These are phyloP conservation scores for Populus hybrid DNA, from an alignment of 441 rosid species.

Conservation along the genomic window DNA sequence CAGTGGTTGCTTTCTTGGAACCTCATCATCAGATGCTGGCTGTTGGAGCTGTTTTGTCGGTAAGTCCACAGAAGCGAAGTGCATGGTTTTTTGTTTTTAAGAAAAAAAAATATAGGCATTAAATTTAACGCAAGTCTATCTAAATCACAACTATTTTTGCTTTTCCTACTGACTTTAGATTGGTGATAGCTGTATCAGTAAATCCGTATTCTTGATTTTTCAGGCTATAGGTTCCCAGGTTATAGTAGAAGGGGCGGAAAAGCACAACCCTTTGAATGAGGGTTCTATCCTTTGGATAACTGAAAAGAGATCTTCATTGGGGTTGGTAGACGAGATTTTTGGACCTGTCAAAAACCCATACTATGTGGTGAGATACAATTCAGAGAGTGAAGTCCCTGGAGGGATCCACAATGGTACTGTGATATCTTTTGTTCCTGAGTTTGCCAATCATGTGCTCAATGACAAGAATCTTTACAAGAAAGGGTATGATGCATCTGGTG, in stretches of 20 bases:
- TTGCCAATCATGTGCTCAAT: slow-evolving; percentile 65
- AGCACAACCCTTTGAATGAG: slow-evolving; percentile 83
- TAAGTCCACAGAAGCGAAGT: slow-evolving; percentile 25
- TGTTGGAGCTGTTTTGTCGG: slow-evolving; percentile 82
- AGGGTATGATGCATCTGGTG: slow-evolving; percentile 98
- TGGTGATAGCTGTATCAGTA: neutral
- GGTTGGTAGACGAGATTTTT: slow-evolving; percentile 86
- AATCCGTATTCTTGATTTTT: neutral
- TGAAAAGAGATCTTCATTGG: slow-evolving; percentile 58
- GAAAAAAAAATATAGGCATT: neutral
- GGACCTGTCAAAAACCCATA: slow-evolving; percentile 92
- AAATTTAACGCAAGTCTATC: too few species aligned
- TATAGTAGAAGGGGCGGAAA: slow-evolving; percentile 79
- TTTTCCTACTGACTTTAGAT: slow-evolving; percentile 5
- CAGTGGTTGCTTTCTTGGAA: slow-evolving; percentile 54
- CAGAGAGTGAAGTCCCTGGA: slow-evolving; percentile 77
- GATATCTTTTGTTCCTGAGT: slow-evolving; percentile 79
- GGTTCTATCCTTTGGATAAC: slow-evolving; percentile 92
- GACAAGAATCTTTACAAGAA: slow-evolving; percentile 75
- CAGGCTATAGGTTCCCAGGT: slow-evolving; percentile 76
- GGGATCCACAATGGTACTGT: slow-evolving; percentile 54
- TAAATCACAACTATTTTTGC: neutral
- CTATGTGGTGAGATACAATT: slow-evolving; percentile 87
- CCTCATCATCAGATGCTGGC: slow-evolving; percentile 67
- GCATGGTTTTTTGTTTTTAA: neutral